These are phyloP conservation scores for Lolium rigidum DNA, from an alignment of 176 grass and related monocot species.

Conservation along the genomic window DNA sequence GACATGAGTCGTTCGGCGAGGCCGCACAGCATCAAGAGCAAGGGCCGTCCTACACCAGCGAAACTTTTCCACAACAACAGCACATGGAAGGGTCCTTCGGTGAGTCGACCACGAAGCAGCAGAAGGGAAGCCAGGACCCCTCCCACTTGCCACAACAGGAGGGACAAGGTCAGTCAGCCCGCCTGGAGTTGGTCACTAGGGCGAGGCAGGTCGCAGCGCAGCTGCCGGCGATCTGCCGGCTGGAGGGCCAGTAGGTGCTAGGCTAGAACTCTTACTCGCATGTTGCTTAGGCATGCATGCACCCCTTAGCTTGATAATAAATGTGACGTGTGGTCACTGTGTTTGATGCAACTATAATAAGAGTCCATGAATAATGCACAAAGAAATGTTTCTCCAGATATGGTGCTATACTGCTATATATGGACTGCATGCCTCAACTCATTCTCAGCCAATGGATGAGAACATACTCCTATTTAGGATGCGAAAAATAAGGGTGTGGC, in stretches of 20 bases:
- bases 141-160: background rate
- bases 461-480: constrained; percentile 43
- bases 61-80: background rate
- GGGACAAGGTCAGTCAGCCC: background rate
- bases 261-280: background rate
- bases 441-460: constrained; percentile 26
- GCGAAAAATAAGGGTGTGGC: constrained; percentile 33
- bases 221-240: constrained; percentile 27
- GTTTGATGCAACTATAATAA: background rate
- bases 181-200: background rate
- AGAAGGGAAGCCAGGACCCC: background rate
- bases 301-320: constrained; percentile 7
- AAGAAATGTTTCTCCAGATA: background rate
- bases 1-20: too few relatives aligned
- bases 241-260: constrained; percentile 13
- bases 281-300: constrained; percentile 1
- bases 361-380: constrained; percentile 2
- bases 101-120: background rate
- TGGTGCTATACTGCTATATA: constrained; percentile 19
- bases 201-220: constrained; percentile 15
- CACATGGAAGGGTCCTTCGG: background rate
- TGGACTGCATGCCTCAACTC: background rate
- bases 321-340: background rate
- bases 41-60: too few relatives aligned
- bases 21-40: too few relatives aligned